phyloP scores from a whole-genome alignment of 2,329 filamentous ascomycete genomes.

The Arthrobotrys sinensis region DNA sequence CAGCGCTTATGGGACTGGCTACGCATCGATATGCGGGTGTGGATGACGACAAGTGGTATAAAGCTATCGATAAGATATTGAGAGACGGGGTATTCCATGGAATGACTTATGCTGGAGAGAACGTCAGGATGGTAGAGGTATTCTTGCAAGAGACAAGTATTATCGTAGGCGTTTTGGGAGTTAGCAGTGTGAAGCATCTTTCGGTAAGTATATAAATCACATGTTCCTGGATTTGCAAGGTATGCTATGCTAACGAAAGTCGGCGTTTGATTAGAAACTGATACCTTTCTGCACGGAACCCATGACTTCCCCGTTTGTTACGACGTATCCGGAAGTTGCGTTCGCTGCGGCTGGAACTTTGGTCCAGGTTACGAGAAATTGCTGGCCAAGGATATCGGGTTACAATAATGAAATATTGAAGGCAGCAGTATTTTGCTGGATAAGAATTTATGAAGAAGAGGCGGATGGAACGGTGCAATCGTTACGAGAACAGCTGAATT shows the following conservation, averaged over 20 bases:
- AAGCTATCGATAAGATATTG: conserved; percentile 61
- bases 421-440: conserved; percentile 62
- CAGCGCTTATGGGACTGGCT: conserved; percentile 51
- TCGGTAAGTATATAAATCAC: conserved; percentile 36
- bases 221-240: conserved; percentile 1
- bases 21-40: conserved; percentile 26
- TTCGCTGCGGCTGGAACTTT: conserved; percentile 43
- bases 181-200: conserved; percentile 62
- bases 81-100: conserved; percentile 61
- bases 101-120: conserved; percentile 62
- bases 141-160: conserved; percentile 43
- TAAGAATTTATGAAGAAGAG: conserved; percentile 47
- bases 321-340: conserved; percentile 49
- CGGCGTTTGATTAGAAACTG: conserved; percentile 43
- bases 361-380: conserved; percentile 49
- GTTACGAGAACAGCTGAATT: conserved; percentile 37
- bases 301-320: conserved; percentile 62
- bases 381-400: conserved; percentile 61
- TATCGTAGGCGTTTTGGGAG: conserved; percentile 51
- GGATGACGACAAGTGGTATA: conserved; percentile 37
- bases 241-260: conserved; percentile 3
- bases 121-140: conserved; percentile 56
- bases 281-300: conserved; percentile 60
- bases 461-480: conserved; percentile 22
- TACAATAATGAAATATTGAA: conserved; percentile 62